phyloP scores from a whole-genome alignment of 768 basidiomycete genomes.

The Psilocybe sp. region DNA sequence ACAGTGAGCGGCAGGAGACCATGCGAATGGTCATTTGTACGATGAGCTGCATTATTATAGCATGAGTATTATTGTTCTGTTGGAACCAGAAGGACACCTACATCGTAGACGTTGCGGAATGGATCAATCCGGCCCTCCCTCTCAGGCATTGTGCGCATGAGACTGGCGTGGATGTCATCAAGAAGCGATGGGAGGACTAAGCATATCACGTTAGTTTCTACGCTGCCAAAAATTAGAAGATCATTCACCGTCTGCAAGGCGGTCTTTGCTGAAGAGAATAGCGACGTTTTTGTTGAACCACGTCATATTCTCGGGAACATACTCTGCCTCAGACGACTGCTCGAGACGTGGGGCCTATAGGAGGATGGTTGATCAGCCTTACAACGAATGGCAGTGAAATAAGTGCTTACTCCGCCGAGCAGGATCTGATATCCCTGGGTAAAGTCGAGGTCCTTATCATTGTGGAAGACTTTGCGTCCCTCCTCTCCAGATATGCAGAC shows the following conservation, averaged over 20 bases:
- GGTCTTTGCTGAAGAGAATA: constrained; percentile 18
- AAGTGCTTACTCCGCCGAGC: constrained; percentile 22
- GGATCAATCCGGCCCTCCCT: constrained; percentile 28
- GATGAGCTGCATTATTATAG: constrained; percentile 20
- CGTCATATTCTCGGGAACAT: neutral
- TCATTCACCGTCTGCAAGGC: constrained; percentile 19
- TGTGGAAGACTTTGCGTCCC: constrained; percentile 26
- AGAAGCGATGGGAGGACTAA: constrained; percentile 18
- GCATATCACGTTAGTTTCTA: neutral
- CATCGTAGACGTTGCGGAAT: constrained; percentile 30
- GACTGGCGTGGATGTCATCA: constrained; percentile 20
- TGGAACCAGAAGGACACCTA: constrained; percentile 7
- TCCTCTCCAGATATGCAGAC: constrained; percentile 15
- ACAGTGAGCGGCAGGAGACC: constrained; percentile 31
- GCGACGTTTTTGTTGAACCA: constrained; percentile 8
- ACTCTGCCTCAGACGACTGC: neutral
- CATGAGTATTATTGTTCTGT: neutral
- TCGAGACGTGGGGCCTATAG: constrained; percentile 1
- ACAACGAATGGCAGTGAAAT: neutral
- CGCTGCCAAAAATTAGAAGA: too few relatives aligned
- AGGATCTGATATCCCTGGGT: constrained; percentile 31
- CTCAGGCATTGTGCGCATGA: constrained; percentile 20
- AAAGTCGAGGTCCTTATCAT: constrained; percentile 23
- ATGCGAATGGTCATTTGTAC: constrained; percentile 35
- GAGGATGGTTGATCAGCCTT: constrained; percentile 18